Conservation (phyloP, 371 early-diverging fungal species). For the Syncephalastrum racemosum region DNA sequence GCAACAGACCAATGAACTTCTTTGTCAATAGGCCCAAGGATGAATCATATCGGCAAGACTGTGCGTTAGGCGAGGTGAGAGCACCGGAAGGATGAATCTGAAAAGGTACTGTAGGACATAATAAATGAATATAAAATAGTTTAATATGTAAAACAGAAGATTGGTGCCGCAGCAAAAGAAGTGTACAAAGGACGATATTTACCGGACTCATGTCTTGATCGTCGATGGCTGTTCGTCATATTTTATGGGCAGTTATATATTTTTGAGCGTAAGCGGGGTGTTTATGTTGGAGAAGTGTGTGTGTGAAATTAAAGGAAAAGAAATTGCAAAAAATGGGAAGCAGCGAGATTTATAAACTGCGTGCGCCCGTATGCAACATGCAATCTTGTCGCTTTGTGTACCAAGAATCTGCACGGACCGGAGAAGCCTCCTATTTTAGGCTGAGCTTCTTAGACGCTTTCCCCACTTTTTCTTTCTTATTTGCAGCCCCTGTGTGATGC, state of each 20-base stretch:
- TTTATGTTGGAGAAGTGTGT: conserved; percentile 1
- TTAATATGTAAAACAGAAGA: background rate
- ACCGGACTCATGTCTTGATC: conserved; percentile 13
- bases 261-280: background rate
- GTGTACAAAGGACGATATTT: conserved; percentile 2
- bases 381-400: conserved; percentile 24
- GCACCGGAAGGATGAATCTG: conserved; percentile 22
- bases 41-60: conserved; percentile 45
- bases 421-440: conserved; percentile 16
- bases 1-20: conserved; percentile 69
- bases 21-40: conserved; percentile 78
- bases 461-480: too few species aligned
- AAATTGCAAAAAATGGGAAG: conserved; percentile 7
- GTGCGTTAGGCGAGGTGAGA: conserved; percentile 17
- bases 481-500: too few species aligned
- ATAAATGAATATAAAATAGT: background rate
- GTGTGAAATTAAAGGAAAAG: conserved; percentile 6
- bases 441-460: background rate
- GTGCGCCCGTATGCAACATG: conserved; percentile 20
- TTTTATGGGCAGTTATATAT: background rate
- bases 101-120: conserved; percentile 13
- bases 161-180: background rate
- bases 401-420: conserved; percentile 27
- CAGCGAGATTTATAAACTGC: conserved; percentile 9
- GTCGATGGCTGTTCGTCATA: conserved; percentile 8